Conservation (phyloP, 257 asterid species). For the Lithospermum erythrorhizon region DNA sequence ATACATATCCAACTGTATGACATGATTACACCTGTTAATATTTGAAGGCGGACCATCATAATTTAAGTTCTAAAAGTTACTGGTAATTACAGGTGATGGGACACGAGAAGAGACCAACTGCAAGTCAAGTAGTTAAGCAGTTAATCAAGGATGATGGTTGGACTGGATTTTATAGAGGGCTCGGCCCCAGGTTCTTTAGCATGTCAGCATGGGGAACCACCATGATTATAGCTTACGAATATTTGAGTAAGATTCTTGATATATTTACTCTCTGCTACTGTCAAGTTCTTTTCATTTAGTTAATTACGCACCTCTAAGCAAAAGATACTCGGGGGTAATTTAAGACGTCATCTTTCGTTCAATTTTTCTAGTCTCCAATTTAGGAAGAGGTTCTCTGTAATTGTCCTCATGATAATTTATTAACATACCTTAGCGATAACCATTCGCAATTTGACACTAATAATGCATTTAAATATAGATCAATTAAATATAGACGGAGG, state of each 20-base stretch:
- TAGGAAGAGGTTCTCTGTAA: neutral
- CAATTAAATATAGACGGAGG: too few species aligned
- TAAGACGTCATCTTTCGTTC: neutral
- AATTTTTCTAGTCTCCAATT: neutral
- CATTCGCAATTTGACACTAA: neutral
- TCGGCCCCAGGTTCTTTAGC: constrained; percentile 96
- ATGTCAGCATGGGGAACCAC: constrained; percentile 99
- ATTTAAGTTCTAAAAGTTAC: constrained; percentile 6
- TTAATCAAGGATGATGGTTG: constrained; percentile 93
- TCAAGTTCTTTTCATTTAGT: neutral
- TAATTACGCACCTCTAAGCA: constrained; percentile 1
- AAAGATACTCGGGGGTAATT: neutral
- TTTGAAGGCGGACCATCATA: constrained; percentile 29
- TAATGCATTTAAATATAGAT: too few species aligned
- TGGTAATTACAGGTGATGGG: constrained; percentile 59
- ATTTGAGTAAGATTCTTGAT: constrained; percentile 48
- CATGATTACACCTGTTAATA: constrained; percentile 87
- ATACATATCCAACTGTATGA: neutral
- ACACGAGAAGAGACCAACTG: constrained; percentile 58
- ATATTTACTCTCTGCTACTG: neutral
- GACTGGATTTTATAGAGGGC: constrained; percentile 83
- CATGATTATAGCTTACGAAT: constrained; percentile 94
- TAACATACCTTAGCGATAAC: neutral
- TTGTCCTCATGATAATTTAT: neutral
- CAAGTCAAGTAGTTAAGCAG: constrained; percentile 56